Evolutionary conservation across 345 rosid genomes (phyloP), one percentile per base, ranked within the genome.

Genomic region (Diplotaxis tenuifolia): DNA sequence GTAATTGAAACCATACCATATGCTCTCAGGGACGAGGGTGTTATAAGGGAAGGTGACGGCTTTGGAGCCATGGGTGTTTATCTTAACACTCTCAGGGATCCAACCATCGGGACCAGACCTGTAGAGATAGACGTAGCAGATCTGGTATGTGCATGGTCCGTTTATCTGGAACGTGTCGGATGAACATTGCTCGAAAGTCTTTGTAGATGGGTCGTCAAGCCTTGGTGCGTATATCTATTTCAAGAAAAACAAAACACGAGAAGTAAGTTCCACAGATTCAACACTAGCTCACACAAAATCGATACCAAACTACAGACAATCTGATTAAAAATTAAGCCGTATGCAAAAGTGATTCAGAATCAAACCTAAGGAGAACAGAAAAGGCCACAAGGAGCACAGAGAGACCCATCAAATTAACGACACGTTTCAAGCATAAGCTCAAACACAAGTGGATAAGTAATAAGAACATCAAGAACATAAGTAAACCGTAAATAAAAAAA

Each of bases 31-130:
- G 52, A 92, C 70, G 25, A 77, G 85, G 23, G 83, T 77, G 77
- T 82, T 29, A 49, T 82, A 91, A 68, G 82, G 74, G 61, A 91
- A 94, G 2, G 86, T 82, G 27, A 83, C 87, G 2, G 83, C 76
- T 71, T 50, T 78, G 0, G 86, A 70, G 59, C 82, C 55, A 59
- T 80, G 49, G 14, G 86, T 83, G 27, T 68, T 83, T 21, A 94
- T 81, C 38, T 82, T 77, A 68, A 94, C 88, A 50, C 18, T 81
- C 36, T 74, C 84, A 0, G 97, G 99, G 72, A 81, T 88, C 96
- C 97, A 94, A 2, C 95, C 96, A 71, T 94, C 98, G 0, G 83
- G 84, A 49, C 97, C 96, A 3, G 80, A 80, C 76, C 97, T 77
- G 75, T 91, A 89, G 64, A 94, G 83, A 79, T 94, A 94, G 15